Evolutionary conservation across 768 basidiomycete species (phyloP).

Genomic region (Chiua virens): DNA sequence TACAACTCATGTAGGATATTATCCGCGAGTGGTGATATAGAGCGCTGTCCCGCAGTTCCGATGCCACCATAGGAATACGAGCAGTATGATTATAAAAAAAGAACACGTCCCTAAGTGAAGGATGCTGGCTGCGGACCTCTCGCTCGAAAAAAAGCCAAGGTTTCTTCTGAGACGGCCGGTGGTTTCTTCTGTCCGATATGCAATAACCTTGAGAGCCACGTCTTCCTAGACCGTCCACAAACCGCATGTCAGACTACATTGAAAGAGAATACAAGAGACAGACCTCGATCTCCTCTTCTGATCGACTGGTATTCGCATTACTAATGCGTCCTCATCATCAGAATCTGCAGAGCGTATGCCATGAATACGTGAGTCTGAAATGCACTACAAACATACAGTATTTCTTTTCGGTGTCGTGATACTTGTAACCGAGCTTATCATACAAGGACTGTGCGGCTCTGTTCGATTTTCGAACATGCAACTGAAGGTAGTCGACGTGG

Average conservation of each 20-base stretch:
- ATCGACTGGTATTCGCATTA: conserved; percentile 23
- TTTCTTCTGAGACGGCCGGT: conserved; percentile 2
- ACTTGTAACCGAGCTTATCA: conserved; percentile 24
- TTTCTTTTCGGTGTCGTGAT: conserved; percentile 9
- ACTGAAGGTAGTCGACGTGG: conserved; percentile 21
- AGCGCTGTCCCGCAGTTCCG: too few relatives aligned
- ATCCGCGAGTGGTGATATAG: too few relatives aligned
- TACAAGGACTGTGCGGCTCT: conserved; percentile 24
- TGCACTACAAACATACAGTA: conserved; percentile 26
- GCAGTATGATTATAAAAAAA: not conserved
- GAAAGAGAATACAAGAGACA: not conserved
- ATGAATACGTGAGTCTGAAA: not conserved
- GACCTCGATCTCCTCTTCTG: conserved; percentile 11
- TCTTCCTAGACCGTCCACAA: conserved; percentile 1
- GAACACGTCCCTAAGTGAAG: not conserved
- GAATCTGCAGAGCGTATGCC: conserved; percentile 15
- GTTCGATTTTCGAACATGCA: conserved; percentile 32
- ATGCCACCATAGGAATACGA: not conserved
- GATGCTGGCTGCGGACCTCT: conserved; percentile 9
- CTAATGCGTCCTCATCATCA: conserved; percentile 26
- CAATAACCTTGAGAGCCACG: conserved; percentile 15
- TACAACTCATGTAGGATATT: conserved; percentile 1
- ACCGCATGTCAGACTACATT: not conserved
- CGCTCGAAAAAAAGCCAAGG: conserved; percentile 15
- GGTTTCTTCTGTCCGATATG: conserved; percentile 12